Percentiles rank a stretch among this genome's conserved stretches.
Conservation (phyloP, 495 filamentous ascomycete genomes). For the Aspergillus homomorphus region DNA sequence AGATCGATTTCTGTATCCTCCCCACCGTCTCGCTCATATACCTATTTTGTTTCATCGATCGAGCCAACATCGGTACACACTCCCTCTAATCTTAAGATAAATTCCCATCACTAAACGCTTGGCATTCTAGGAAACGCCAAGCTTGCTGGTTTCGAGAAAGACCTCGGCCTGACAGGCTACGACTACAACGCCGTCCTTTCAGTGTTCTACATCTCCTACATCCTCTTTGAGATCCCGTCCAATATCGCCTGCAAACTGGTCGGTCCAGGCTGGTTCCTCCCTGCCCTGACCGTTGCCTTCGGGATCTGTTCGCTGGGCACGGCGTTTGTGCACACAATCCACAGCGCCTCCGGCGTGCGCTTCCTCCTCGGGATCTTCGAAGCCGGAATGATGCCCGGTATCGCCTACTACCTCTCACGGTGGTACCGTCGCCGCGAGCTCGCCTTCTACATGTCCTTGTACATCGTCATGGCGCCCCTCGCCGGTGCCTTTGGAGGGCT, state of each 20-base stretch:
- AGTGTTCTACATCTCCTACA: conserved; percentile 70
- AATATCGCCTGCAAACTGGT: conserved; percentile 57
- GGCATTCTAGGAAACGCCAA: conserved; percentile 29
- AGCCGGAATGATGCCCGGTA: conserved; percentile 69
- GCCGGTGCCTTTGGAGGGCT: conserved; percentile 71
- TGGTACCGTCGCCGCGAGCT: conserved; percentile 70
- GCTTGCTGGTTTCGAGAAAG: conserved; percentile 40
- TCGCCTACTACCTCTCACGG: conserved; percentile 67
- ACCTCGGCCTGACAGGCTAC: conserved; percentile 50
- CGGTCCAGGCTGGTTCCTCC: conserved; percentile 51
- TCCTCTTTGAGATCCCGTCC: conserved; percentile 77
- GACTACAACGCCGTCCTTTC: conserved; percentile 66
- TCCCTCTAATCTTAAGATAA: not conserved
- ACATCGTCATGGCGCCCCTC: conserved; percentile 59
- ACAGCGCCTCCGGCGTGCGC: conserved; percentile 42
- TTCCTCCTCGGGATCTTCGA: conserved; percentile 64
- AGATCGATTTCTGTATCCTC: conserved; percentile 47
- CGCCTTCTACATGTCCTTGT: conserved; percentile 54
- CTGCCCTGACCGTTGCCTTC: conserved; percentile 43
- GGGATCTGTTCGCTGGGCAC: conserved; percentile 48
- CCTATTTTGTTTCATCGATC: conserved; percentile 55
- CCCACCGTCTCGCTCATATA: conserved; percentile 49
- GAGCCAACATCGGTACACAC: conserved; percentile 57
- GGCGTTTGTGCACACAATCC: conserved; percentile 45
- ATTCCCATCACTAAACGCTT: not conserved